phyloP scores from a whole-genome alignment of 441 rosid genomes.

The Iberis amara region DNA sequence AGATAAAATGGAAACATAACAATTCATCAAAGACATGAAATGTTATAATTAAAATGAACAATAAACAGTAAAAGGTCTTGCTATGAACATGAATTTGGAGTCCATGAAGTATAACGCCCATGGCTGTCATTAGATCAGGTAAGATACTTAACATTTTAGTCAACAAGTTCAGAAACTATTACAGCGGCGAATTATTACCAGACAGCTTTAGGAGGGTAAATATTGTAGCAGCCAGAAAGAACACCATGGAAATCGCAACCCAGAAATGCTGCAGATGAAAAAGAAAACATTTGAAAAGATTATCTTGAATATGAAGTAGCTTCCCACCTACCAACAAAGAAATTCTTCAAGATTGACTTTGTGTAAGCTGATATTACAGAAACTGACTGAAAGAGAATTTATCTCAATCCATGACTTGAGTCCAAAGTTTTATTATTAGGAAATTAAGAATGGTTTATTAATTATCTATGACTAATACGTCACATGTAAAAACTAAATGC shows the following conservation, averaged over 20 bases:
- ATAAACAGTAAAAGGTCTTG: background rate
- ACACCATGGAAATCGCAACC: conserved; percentile 97
- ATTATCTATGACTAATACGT: background rate
- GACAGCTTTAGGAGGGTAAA: conserved; percentile 84
- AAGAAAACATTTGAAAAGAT: conserved; percentile 5
- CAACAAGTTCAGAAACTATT: background rate
- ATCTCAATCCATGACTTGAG: conserved; percentile 5
- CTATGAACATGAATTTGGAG: conserved; percentile 1
- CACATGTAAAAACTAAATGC: conserved; percentile 1
- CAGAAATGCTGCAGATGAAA: conserved; percentile 71
- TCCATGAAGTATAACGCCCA: background rate
- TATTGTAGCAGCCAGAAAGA: conserved; percentile 84
- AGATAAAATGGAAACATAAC: conserved; percentile 3
- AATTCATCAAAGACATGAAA: background rate
- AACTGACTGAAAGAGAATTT: background rate
- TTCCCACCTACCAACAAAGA: conserved; percentile 3
- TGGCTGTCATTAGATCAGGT: conserved; percentile 2
- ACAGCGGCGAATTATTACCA: conserved; percentile 45
- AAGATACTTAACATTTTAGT: background rate
- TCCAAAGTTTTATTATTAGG: background rate
- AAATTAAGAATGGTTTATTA: background rate
- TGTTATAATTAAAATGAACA: background rate
- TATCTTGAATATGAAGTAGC: conserved; percentile 9
- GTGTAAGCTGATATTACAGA: conserved; percentile 6
- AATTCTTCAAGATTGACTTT: background rate